A percentile compares a stretch with the other conserved stretches of the same genome.
Evolutionary conservation across 306 rosid genomes (phyloP).

Genomic region (Begonia loranthoides): DNA sequence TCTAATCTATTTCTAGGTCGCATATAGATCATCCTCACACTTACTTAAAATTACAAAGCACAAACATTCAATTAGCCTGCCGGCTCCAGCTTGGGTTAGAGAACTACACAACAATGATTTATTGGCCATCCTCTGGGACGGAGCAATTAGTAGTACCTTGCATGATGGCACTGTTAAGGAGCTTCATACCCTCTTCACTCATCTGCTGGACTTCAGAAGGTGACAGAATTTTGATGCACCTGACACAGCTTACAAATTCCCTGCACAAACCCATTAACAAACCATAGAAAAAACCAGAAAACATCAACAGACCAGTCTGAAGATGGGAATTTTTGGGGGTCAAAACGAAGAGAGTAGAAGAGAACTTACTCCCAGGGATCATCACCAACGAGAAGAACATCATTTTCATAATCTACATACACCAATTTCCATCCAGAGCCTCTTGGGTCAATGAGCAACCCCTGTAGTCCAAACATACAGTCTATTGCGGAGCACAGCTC

Average conservation of each 20-base stretch:
- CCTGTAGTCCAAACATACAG: conserved; percentile 88
- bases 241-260: conserved; percentile 82
- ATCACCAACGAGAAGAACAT: conserved; percentile 85
- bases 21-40: too few species aligned
- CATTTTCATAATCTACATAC: conserved; percentile 82
- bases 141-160: conserved; percentile 53
- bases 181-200: conserved; percentile 98
- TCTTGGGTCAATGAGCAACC: conserved; percentile 71
- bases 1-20: too few species aligned
- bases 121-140: conserved; percentile 16
- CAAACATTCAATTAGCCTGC: too few species aligned
- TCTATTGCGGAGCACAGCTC: conserved; percentile 70
- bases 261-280: conserved; percentile 25
- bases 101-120: too few species aligned
- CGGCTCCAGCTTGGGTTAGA: too few species aligned
- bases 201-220: conserved; percentile 85
- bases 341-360: background rate
- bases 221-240: conserved; percentile 76
- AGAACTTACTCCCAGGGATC: conserved; percentile 96
- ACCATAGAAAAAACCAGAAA: background rate
- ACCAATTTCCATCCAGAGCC: conserved; percentile 91
- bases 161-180: conserved; percentile 73
- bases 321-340: too few species aligned
- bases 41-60: too few species aligned
- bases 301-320: too few species aligned